Percentiles rank a stretch among this genome's conserved stretches.
These are phyloP conservation scores for Parmelia sp. DNA, from an alignment of 495 filamentous ascomycete species.

Conservation along the genomic window DNA sequence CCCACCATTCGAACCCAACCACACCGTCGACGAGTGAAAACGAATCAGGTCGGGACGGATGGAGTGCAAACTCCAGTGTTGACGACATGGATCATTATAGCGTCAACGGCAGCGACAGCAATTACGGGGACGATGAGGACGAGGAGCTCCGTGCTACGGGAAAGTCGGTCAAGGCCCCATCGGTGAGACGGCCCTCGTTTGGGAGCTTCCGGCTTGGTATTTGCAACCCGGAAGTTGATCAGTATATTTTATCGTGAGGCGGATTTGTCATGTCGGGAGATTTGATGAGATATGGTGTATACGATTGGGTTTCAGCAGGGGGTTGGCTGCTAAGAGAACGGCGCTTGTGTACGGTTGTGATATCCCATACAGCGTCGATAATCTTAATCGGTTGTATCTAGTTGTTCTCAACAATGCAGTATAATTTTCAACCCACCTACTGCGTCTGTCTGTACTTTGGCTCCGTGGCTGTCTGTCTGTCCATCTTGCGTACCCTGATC, in stretches of 20 bases:
- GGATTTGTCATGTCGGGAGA: neutral
- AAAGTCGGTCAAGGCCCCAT: slow-evolving; percentile 7
- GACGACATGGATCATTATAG: slow-evolving; percentile 28
- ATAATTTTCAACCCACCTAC: too few relatives aligned
- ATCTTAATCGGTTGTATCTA: too few relatives aligned
- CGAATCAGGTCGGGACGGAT: slow-evolving; percentile 17
- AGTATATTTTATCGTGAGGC: slow-evolving; percentile 28
- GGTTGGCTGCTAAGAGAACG: too few relatives aligned
- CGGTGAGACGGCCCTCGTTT: slow-evolving; percentile 1
- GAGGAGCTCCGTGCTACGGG: slow-evolving; percentile 8
- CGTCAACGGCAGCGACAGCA: slow-evolving; percentile 23
- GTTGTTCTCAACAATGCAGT: too few relatives aligned
- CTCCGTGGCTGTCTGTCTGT: too few relatives aligned
- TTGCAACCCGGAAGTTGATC: slow-evolving; percentile 24
- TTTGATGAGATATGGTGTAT: neutral
- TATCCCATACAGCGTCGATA: neutral
- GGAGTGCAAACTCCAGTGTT: slow-evolving; percentile 26
- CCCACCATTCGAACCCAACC: slow-evolving; percentile 8
- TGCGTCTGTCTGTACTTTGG: too few relatives aligned
- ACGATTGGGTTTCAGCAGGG: neutral
- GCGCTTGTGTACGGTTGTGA: neutral
- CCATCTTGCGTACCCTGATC: too few relatives aligned
- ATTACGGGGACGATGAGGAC: slow-evolving; percentile 22
- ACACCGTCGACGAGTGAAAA: slow-evolving; percentile 21
- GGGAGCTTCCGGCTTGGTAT: slow-evolving; percentile 13